Evolutionary conservation across 345 rosid species (phyloP).

Genomic region (Kernera saxatilis): DNA sequence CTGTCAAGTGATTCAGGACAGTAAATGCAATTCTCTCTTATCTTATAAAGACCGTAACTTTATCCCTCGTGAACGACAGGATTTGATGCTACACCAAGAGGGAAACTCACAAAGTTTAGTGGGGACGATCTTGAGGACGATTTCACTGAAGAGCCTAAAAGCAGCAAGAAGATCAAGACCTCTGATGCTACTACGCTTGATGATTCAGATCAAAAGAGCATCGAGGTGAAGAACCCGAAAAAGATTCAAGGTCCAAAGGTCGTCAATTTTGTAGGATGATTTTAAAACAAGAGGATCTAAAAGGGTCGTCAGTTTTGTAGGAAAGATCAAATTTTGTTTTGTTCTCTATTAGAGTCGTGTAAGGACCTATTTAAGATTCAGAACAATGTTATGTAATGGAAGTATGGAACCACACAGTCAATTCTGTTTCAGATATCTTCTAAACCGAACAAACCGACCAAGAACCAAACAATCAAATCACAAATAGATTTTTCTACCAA

Average conservation of each 20-base stretch:
- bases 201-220: slow-evolving; percentile 28
- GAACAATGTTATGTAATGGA: slow-evolving; percentile 13
- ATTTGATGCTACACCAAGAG: slow-evolving; percentile 36
- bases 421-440: background rate
- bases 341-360: background rate
- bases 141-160: slow-evolving; percentile 39
- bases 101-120: slow-evolving; percentile 60
- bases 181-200: slow-evolving; percentile 6
- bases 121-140: slow-evolving; percentile 96
- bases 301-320: slow-evolving; percentile 30
- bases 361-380: background rate
- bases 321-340: background rate
- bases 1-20: background rate
- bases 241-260: slow-evolving; percentile 68
- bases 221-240: slow-evolving; percentile 35
- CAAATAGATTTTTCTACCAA: background rate
- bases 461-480: background rate
- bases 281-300: background rate
- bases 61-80: slow-evolving; percentile 29
- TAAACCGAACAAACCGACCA: background rate
- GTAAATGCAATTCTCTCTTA: background rate
- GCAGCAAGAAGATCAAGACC: slow-evolving; percentile 29
- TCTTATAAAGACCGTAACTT: background rate
- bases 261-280: slow-evolving; percentile 58
- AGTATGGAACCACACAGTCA: background rate